Evolutionary conservation across 2,329 filamentous ascomycete species (phyloP).

Genomic region (Botrytis squamosa): DNA sequence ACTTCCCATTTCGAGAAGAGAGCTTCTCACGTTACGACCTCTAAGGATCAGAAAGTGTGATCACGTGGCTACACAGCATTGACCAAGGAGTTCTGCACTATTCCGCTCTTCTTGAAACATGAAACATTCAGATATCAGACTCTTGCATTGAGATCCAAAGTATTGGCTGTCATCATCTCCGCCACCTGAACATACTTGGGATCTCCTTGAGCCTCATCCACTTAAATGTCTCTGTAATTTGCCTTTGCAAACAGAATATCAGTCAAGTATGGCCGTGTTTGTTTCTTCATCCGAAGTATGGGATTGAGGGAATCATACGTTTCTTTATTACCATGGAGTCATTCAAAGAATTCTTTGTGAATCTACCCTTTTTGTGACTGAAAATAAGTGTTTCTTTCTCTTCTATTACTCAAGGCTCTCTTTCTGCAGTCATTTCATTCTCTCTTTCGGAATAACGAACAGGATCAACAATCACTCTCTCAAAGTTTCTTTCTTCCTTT

Average conservation of each 20-base stretch:
- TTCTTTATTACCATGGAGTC: background rate
- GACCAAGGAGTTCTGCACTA: background rate
- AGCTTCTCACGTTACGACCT: background rate
- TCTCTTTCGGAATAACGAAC: background rate
- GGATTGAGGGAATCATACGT: background rate
- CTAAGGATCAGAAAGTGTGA: background rate
- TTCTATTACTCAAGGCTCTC: background rate
- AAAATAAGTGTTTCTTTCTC: background rate
- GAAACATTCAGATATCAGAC: constrained; percentile 6
- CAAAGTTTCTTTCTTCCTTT: background rate
- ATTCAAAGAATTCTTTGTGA: background rate
- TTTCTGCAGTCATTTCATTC: background rate
- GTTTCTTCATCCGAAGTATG: constrained; percentile 2
- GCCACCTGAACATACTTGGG: background rate
- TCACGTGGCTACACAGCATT: background rate
- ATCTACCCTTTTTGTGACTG: background rate
- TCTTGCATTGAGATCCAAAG: background rate
- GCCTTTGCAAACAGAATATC: background rate
- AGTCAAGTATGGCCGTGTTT: constrained; percentile 5
- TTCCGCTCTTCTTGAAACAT: constrained; percentile 2
- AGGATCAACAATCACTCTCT: background rate
- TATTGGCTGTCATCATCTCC: constrained; percentile 4
- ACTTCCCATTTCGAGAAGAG: background rate
- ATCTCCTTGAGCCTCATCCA: constrained; percentile 2
- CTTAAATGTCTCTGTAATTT: background rate